Evolutionary conservation across 164 flowering plant species (phyloP).

Genomic region (grape (Vitis vinifera)): ASM3070453v1 NC_081822.1:36439001-36439500

Average conservation of each 20-base stretch:
- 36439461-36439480: no score
- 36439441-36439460: no score
- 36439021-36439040: not conserved
- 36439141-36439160: slow-evolving; percentile 99
- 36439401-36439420: no score
- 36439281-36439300: not conserved
- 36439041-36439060: not conserved
- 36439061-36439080: not conserved
- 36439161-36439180: slow-evolving; percentile 51
- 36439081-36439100: not conserved
- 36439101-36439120: slow-evolving; percentile 89
- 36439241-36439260: not conserved
- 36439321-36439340: no score
- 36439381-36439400: no score
- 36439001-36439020: no score
- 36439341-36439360: no score
- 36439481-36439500: no score
- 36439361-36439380: no score
- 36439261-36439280: not conserved
- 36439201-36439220: not conserved
- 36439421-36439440: no score
- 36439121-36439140: slow-evolving; percentile 96
- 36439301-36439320: no score
- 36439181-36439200: not conserved
- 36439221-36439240: not conserved